Evolutionary conservation across 1,139 yeast species (phyloP).

Genomic region (Yamadazyma siamensis): DNA sequence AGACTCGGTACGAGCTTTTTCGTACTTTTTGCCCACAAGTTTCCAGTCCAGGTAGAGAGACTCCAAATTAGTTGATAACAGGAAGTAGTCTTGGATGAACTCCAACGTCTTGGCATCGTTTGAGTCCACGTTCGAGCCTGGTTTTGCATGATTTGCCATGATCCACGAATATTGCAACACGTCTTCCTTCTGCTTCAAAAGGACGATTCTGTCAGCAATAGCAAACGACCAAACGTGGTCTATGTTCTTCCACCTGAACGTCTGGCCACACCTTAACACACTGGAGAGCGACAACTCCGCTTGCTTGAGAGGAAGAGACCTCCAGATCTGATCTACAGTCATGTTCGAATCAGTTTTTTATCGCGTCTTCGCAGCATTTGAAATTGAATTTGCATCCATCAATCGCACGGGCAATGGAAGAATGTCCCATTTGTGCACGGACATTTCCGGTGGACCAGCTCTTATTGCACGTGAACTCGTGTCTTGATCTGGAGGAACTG

Average conservation of each 20-base stretch:
- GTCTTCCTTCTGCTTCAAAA: constrained; percentile 47
- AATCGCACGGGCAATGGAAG: too few relatives aligned
- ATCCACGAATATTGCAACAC: constrained; percentile 29
- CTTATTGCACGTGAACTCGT: constrained; percentile 39
- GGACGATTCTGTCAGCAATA: constrained; percentile 42
- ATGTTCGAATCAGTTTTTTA: constrained; percentile 9
- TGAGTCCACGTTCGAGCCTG: constrained; percentile 1
- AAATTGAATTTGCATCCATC: too few relatives aligned
- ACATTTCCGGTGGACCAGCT: constrained; percentile 20
- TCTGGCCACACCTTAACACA: constrained; percentile 86
- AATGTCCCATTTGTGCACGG: constrained; percentile 38
- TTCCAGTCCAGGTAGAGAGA: constrained; percentile 64
- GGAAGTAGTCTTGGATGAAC: constrained; percentile 66
- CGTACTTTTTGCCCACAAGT: constrained; percentile 46
- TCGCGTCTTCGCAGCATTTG: constrained; percentile 7
- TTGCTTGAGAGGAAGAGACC: constrained; percentile 19
- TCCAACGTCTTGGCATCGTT: constrained; percentile 30
- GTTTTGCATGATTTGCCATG: constrained; percentile 13
- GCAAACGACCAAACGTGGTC: constrained; percentile 62
- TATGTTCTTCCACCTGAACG: constrained; percentile 68
- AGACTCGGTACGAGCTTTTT: constrained; percentile 23
- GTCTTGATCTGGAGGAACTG: constrained; percentile 11
- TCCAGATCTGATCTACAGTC: constrained; percentile 29
- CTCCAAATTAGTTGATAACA: constrained; percentile 52
- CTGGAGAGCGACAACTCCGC: constrained; percentile 59